Evolutionary conservation across 805 yeast species (phyloP).

Genomic region (Starmerella roubikii): DNA sequence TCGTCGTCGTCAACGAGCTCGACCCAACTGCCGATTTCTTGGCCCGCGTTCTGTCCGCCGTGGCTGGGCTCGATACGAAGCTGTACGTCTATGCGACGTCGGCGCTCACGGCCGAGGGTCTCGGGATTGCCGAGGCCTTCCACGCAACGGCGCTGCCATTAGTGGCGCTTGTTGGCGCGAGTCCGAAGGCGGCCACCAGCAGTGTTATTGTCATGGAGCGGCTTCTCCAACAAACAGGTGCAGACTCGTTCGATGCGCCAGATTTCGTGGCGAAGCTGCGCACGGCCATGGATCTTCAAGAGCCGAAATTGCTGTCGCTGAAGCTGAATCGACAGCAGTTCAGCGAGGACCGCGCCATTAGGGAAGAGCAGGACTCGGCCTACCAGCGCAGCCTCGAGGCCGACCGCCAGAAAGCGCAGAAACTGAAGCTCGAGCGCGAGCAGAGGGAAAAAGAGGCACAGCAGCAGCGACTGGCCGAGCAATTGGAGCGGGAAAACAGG

Average conservation of each 20-base stretch:
- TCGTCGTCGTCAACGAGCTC: conserved; percentile 59
- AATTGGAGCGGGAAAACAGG: too few species aligned
- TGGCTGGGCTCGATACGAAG: conserved; percentile 35
- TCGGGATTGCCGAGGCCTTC: conserved; percentile 65
- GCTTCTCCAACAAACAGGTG: conserved; percentile 26
- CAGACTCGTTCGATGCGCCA: not conserved
- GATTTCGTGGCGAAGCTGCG: conserved; percentile 35
- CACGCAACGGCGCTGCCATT: conserved; percentile 69
- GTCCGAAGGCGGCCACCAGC: conserved; percentile 31
- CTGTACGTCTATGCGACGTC: conserved; percentile 80
- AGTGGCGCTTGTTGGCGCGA: conserved; percentile 59
- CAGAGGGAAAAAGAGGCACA: conserved; percentile 11
- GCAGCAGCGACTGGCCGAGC: conserved; percentile 6
- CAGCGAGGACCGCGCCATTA: conserved; percentile 40
- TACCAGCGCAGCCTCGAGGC: conserved; percentile 55
- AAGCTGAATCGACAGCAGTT: conserved; percentile 51
- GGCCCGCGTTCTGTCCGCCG: conserved; percentile 35
- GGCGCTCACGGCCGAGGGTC: conserved; percentile 66
- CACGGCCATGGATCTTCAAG: conserved; percentile 41
- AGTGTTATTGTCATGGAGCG: conserved; percentile 42
- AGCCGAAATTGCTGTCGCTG: conserved; percentile 45
- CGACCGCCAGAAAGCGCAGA: conserved; percentile 37
- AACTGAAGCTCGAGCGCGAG: conserved; percentile 28
- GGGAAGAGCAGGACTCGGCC: conserved; percentile 64
- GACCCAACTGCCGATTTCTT: conserved; percentile 48